phyloP scores from a whole-genome alignment of 768 basidiomycete genomes.

The Terana coerulea region DNA sequence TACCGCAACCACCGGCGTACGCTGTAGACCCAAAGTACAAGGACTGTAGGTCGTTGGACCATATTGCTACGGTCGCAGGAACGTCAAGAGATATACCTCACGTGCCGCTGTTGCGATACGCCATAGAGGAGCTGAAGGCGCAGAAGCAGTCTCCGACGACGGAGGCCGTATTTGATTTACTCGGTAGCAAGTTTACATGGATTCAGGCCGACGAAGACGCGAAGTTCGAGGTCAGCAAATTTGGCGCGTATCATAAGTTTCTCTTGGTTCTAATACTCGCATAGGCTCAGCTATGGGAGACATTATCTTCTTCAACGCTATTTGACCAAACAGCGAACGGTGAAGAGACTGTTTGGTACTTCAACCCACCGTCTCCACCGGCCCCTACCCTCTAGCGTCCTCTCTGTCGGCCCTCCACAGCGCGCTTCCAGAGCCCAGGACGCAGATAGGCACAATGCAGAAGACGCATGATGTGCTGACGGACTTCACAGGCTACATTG shows the following conservation, averaged over 20 bases:
- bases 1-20: conserved; percentile 51
- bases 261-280: conserved; percentile 1
- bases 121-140: conserved; percentile 45
- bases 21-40: conserved; percentile 45
- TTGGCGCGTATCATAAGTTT: not conserved
- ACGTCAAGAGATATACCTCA: conserved; percentile 36
- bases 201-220: conserved; percentile 48
- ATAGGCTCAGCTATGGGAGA: conserved; percentile 55
- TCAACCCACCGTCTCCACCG: conserved; percentile 27
- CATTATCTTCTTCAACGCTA: conserved; percentile 47
- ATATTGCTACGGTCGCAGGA: conserved; percentile 27
- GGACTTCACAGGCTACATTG: conserved; percentile 77
- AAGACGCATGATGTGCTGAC: conserved; percentile 62
- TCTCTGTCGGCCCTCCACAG: conserved; percentile 20
- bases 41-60: conserved; percentile 43
- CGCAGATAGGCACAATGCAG: conserved; percentile 37
- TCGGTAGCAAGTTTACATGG: conserved; percentile 60
- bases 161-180: conserved; percentile 53
- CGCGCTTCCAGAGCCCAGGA: conserved; percentile 17
- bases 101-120: conserved; percentile 61
- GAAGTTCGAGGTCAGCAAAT: conserved; percentile 46
- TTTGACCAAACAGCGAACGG: conserved; percentile 34
- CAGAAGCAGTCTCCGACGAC: conserved; percentile 42
- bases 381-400: conserved; percentile 26
- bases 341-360: conserved; percentile 35